Evolutionary conservation across 1,284 basidiomycete species (phyloP).

Genomic region (Tylopilus orsonianus): DNA sequence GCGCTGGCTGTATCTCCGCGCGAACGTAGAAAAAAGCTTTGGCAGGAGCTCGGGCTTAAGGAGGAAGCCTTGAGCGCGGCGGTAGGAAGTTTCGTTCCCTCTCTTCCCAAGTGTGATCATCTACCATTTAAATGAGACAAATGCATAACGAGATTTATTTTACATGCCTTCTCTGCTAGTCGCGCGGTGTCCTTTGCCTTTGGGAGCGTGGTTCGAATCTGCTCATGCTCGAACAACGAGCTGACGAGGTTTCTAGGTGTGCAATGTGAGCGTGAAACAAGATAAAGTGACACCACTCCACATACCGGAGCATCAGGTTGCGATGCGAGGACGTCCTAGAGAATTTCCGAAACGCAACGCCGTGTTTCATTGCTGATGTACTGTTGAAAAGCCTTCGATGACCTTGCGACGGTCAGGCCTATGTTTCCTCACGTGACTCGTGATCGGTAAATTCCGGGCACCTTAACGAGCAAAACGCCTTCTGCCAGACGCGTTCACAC

Average conservation of each 20-base stretch:
- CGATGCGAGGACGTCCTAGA: slow-evolving; percentile 85
- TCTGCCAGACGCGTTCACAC: slow-evolving; percentile 20
- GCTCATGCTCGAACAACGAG: slow-evolving; percentile 92
- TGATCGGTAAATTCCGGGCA: slow-evolving; percentile 30
- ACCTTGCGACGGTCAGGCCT: neutral
- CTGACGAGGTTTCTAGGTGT: slow-evolving; percentile 85
- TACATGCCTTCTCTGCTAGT: slow-evolving; percentile 85
- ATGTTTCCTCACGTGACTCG: neutral
- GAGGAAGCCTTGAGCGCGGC: slow-evolving; percentile 73
- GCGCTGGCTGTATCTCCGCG: slow-evolving; percentile 78
- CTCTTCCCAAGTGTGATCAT: slow-evolving; percentile 89
- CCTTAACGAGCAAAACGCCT: neutral
- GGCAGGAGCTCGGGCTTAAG: slow-evolving; percentile 69
- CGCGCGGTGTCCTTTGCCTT: slow-evolving; percentile 93
- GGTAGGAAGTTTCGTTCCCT: slow-evolving; percentile 62
- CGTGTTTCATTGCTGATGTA: slow-evolving; percentile 77
- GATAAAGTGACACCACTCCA: neutral
- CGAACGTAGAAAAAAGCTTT: slow-evolving; percentile 82
- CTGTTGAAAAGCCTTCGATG: neutral
- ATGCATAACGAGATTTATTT: neutral
- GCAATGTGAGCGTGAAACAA: slow-evolving; percentile 5
- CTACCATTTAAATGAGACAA: slow-evolving; percentile 41
- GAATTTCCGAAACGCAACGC: slow-evolving; percentile 85
- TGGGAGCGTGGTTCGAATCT: slow-evolving; percentile 94
- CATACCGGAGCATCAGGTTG: slow-evolving; percentile 83